These are phyloP conservation scores for Agastache rugosa DNA, from an alignment of 257 asterid genomes.

Conservation along the genomic window DNA sequence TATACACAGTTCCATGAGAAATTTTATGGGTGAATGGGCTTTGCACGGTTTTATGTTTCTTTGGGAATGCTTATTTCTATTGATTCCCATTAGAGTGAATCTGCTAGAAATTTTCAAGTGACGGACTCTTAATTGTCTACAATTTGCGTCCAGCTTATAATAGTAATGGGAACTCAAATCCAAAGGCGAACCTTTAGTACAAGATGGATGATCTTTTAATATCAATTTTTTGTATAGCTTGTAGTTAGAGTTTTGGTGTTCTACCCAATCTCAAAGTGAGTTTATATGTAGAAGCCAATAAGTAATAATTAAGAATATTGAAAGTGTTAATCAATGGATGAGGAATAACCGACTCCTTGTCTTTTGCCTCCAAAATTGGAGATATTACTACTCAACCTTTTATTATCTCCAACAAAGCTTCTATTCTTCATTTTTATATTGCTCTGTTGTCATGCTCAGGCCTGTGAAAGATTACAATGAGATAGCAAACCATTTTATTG, in stretches of 20 bases:
- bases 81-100: background rate
- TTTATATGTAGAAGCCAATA: constrained; percentile 16
- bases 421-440: background rate
- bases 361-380: background rate
- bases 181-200: background rate
- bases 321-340: background rate
- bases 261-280: background rate
- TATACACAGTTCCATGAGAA: background rate
- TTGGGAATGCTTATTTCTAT: background rate
- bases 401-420: constrained; percentile 2
- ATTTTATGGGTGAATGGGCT: background rate
- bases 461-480: constrained; percentile 75
- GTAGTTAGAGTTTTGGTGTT: background rate
- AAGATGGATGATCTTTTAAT: background rate
- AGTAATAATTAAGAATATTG: background rate
- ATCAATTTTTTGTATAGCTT: background rate
- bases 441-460: constrained; percentile 47
- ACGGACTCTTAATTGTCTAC: background rate
- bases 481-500: constrained; percentile 78
- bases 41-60: background rate
- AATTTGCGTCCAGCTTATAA: background rate
- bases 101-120: background rate
- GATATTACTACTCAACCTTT: background rate
- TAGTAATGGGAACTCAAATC: background rate
- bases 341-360: background rate